These are phyloP conservation scores for Letharia lupina DNA, from an alignment of 495 filamentous ascomycete genomes.

Conservation along the genomic window DNA sequence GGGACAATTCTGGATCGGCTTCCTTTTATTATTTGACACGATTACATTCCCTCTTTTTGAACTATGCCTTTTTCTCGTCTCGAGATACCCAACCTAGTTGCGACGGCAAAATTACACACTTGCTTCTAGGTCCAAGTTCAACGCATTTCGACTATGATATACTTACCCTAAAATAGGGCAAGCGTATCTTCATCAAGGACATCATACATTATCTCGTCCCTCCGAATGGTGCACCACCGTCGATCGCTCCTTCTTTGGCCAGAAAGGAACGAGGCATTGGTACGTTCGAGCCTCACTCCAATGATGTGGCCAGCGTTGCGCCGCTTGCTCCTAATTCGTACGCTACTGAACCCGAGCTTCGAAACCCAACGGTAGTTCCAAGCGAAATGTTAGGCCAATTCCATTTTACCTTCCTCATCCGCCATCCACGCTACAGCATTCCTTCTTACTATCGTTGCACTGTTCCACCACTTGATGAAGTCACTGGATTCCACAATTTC, in stretches of 20 bases:
- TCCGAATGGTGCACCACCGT: constrained; percentile 55
- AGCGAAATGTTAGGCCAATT: constrained; percentile 57
- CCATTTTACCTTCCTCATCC: constrained; percentile 96
- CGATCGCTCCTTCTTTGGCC: constrained; percentile 66
- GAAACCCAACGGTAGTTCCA: constrained; percentile 82
- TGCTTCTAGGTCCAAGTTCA: background rate
- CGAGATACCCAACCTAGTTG: background rate
- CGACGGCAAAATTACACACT: background rate
- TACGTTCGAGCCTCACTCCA: constrained; percentile 32
- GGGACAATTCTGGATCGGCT: background rate
- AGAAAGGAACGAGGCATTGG: constrained; percentile 55
- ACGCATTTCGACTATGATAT: constrained; percentile 5
- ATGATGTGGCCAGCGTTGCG: constrained; percentile 27
- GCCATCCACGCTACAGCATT: constrained; percentile 77
- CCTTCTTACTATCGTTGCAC: constrained; percentile 94
- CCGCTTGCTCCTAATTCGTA: constrained; percentile 47
- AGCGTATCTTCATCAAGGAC: constrained; percentile 95
- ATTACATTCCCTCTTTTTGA: background rate
- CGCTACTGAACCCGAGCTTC: constrained; percentile 44
- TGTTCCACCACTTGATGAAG: constrained; percentile 69
- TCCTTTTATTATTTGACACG: background rate
- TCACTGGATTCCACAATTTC: constrained; percentile 83
- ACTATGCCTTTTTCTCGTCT: background rate
- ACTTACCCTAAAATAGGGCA: constrained; percentile 45
- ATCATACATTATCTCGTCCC: constrained; percentile 86